phyloP scores from a whole-genome alignment of 768 basidiomycete species.

The Russula brevipes region DNA sequence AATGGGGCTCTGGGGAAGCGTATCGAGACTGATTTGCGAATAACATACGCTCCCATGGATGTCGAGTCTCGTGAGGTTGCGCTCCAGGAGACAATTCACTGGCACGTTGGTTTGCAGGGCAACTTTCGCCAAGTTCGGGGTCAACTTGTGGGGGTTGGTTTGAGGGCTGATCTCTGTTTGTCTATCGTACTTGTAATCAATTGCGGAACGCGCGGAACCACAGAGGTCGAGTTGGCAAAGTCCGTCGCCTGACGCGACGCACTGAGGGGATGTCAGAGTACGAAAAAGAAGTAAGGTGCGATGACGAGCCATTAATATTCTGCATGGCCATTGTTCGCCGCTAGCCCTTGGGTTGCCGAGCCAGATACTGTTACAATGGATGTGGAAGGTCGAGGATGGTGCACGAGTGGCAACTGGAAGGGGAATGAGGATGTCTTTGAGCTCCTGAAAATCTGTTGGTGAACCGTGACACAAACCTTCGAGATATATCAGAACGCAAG shows the following conservation, averaged over 20 bases:
- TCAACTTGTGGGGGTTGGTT: too few species aligned
- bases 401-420: slow-evolving; percentile 29
- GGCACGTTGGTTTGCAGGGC: background rate
- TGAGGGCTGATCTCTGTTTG: too few species aligned
- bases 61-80: background rate
- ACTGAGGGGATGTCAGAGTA: slow-evolving; percentile 2
- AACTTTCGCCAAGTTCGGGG: background rate
- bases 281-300: background rate
- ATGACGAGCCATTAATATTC: slow-evolving; percentile 19
- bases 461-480: too few species aligned
- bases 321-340: slow-evolving; percentile 24
- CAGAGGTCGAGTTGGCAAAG: background rate
- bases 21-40: slow-evolving; percentile 12
- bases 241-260: slow-evolving; percentile 9
- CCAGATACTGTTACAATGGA: slow-evolving; percentile 27
- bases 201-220: too few species aligned
- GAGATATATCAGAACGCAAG: background rate
- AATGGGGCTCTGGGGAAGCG: slow-evolving; percentile 23
- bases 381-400: slow-evolving; percentile 29
- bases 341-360: slow-evolving; percentile 27
- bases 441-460: slow-evolving; percentile 12
- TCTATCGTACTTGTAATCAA: background rate
- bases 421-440: slow-evolving; percentile 16
- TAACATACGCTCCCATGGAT: background rate
- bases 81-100: background rate